Evolutionary conservation across 306 rosid species (phyloP).

Genomic region (Hippophae rhamnoides): DNA sequence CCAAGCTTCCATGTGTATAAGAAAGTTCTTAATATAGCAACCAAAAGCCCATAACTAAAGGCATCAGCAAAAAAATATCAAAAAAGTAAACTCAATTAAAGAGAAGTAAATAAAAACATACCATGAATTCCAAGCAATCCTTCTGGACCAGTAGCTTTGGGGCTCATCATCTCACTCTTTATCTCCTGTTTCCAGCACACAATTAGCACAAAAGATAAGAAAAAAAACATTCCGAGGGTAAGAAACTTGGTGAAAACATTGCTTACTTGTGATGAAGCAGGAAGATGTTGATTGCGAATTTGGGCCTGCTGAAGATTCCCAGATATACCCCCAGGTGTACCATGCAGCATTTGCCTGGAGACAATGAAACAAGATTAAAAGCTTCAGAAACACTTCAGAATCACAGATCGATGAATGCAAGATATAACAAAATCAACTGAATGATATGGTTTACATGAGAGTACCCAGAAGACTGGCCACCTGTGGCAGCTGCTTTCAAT

Average conservation of each 20-base stretch:
- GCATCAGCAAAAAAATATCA: not conserved
- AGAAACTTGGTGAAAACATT: constrained; percentile 8
- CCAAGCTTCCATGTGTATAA: too few relatives aligned
- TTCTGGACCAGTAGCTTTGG: constrained; percentile 31
- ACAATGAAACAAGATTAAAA: constrained; percentile 20
- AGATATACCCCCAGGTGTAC: constrained; percentile 28
- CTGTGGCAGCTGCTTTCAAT: constrained; percentile 32
- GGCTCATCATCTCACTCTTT: constrained; percentile 35
- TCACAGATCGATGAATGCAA: not conserved
- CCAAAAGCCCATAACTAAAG: not conserved
- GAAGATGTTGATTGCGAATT: constrained; percentile 42
- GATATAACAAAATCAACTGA: constrained; percentile 9
- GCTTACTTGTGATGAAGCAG: constrained; percentile 39
- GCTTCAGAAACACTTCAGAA: constrained; percentile 18
- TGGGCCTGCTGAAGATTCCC: constrained; percentile 37
- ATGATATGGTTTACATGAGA: constrained; percentile 9
- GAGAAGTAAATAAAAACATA: constrained; percentile 14
- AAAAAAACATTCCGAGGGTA: not conserved
- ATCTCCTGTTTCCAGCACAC: constrained; percentile 41
- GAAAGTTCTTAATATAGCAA: too few relatives aligned
- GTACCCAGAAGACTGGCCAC: constrained; percentile 59
- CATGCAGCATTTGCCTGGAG: constrained; percentile 45
- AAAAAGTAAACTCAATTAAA: not conserved
- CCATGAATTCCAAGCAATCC: constrained; percentile 41
- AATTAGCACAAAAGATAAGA: constrained; percentile 17